Conservation (phyloP, 371 early-diverging fungal genomes). For the Saksenaea vasiformis region DNA sequence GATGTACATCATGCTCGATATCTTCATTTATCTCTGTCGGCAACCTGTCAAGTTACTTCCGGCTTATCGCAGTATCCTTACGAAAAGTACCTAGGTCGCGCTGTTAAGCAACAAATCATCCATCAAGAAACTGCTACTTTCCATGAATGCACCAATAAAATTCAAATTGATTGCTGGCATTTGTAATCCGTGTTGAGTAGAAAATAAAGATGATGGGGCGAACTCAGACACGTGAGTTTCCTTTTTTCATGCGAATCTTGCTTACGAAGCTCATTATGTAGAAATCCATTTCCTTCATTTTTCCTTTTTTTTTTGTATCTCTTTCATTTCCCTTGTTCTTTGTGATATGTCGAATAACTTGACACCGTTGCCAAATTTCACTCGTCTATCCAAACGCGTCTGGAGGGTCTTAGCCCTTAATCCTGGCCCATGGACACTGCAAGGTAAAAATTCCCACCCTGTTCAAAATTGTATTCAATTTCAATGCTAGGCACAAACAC, state of each 20-base stretch:
- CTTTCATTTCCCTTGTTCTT: not conserved
- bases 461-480: not conserved
- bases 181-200: not conserved
- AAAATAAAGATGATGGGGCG: not conserved
- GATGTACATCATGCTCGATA: not conserved
- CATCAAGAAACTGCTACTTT: not conserved
- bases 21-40: not conserved
- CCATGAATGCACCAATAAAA: not conserved
- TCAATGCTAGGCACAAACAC: constrained; percentile 79
- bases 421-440: constrained; percentile 75
- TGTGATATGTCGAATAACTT: not conserved
- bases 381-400: constrained; percentile 49
- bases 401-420: constrained; percentile 70
- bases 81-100: not conserved
- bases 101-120: not conserved
- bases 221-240: not conserved
- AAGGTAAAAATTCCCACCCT: constrained; percentile 42
- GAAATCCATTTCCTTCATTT: not conserved
- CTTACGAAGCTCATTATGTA: not conserved
- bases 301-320: not conserved
- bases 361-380: constrained; percentile 35
- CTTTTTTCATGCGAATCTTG: not conserved
- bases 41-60: not conserved
- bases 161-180: no score
- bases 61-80: not conserved